Evolutionary conservation across 352 stramenopile species (phyloP).

Genomic region (Phytophthora podocarpi): DNA sequence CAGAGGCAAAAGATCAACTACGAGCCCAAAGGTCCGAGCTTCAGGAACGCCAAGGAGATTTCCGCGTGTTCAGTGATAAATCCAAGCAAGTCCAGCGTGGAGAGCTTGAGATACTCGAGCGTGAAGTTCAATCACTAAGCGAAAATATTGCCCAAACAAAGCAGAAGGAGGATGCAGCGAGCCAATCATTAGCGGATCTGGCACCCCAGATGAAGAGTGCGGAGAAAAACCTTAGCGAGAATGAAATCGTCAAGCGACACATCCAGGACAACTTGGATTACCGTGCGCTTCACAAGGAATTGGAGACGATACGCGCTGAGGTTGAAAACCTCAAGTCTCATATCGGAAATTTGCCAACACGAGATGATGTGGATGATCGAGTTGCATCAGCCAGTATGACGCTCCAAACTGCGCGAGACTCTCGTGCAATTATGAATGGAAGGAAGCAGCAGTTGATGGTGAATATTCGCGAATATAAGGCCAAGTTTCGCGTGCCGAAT

Average conservation of each 20-base stretch:
- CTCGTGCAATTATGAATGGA: constrained; percentile 46
- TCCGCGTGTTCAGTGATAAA: constrained; percentile 50
- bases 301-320: constrained; percentile 42
- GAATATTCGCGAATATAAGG: constrained; percentile 65
- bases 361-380: constrained; percentile 55
- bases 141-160: constrained; percentile 51
- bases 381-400: constrained; percentile 40
- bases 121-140: constrained; percentile 45
- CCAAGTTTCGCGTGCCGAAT: constrained; percentile 61
- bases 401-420: constrained; percentile 38
- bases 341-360: constrained; percentile 51
- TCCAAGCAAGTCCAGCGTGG: constrained; percentile 44
- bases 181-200: constrained; percentile 50
- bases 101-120: constrained; percentile 45
- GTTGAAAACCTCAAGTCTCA: constrained; percentile 50
- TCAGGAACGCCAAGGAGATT: constrained; percentile 47
- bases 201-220: constrained; percentile 51
- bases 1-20: constrained; percentile 32
- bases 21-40: constrained; percentile 42
- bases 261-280: constrained; percentile 85
- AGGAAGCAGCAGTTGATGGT: constrained; percentile 61
- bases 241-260: constrained; percentile 68
- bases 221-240: constrained; percentile 44
- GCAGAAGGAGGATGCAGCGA: constrained; percentile 43
- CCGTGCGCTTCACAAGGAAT: constrained; percentile 53